Evolutionary conservation across 257 asterid genomes (phyloP), one percentile per base, ranked within the genome.

Genomic region (Solanum medicagineum): DNA sequence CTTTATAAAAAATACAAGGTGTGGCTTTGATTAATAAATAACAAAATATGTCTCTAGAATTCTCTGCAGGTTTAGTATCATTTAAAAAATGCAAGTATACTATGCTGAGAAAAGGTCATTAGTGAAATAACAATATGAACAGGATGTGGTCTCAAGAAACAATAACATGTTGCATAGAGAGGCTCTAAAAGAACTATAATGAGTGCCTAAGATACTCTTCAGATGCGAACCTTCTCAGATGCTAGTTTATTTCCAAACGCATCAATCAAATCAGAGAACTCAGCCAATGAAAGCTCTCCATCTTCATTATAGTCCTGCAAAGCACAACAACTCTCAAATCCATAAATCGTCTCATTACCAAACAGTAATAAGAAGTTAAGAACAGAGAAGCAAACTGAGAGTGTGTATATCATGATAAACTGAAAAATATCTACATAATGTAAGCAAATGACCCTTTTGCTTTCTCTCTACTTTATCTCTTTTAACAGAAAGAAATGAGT

Each of bases 221-320:
- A 32, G 80, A 69, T 84, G 65, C 89, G 85, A 81, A 97, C 99
- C 99, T 94, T 97, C 86, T 86, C 90, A 83, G 93, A 95, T 69
- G 99, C 99, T 86, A 92, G 87, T 88, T 92, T 94, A 92, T 97
- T 97, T 79, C 99, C 99, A 89, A 97, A 95, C 81, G 99, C 98
- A 89, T 93, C 92, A 85, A 95, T 91, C 88, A 97, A 81, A 87
- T 91, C 90, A 16, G 98, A 93, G 91, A 97, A 97, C 88, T 97
- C 99, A 5, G 87, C 65, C 62, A 88, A 91, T 5, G 99, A 94
- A 85, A 97, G 97, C 80, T 83, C 87, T 84, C 98, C 99, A 80
- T 92, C 98, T 85, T 94, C 96, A 84, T 97, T 84, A 83, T 90
- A 93, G 89, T 97, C 99, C 99, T 97, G 98, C 26, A 89, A 47